A percentile compares a stretch with the other conserved stretches of the same genome.
phyloP scores from a whole-genome alignment of 305 asterid species.

The Solanum hybrid region DNA sequence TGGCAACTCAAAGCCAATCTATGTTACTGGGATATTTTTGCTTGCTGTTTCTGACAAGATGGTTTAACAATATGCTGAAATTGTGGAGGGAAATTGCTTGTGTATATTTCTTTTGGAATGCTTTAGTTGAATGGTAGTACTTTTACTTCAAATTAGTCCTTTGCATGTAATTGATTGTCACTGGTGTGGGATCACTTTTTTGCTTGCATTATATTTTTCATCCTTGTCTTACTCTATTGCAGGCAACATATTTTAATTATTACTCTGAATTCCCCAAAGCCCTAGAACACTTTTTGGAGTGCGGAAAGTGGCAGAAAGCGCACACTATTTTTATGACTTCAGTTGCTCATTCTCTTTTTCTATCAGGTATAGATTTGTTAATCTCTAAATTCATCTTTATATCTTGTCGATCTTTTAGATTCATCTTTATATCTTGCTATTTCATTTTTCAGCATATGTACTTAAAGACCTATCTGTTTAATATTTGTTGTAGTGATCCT shows the following conservation, averaged over 20 bases:
- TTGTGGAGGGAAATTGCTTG: not conserved
- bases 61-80: not conserved
- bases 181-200: not conserved
- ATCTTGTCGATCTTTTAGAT: not conserved
- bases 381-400: not conserved
- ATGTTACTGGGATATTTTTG: not conserved
- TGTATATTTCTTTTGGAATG: not conserved
- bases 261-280: constrained; percentile 63
- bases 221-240: constrained; percentile 23
- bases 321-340: constrained; percentile 72
- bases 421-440: not conserved
- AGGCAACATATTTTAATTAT: constrained; percentile 79
- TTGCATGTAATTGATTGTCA: constrained; percentile 6
- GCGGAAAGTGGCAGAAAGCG: constrained; percentile 84
- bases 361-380: constrained; percentile 49
- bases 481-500: not conserved
- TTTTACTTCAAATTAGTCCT: not conserved
- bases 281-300: constrained; percentile 68
- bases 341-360: constrained; percentile 76
- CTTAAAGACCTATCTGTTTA: not conserved
- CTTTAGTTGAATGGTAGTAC: not conserved
- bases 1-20: not conserved
- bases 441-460: not conserved
- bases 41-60: not conserved
- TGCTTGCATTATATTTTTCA: constrained; percentile 14